These are phyloP conservation scores for Cyberlindnera americana DNA, from an alignment of 805 yeast species.

Conservation along the genomic window DNA sequence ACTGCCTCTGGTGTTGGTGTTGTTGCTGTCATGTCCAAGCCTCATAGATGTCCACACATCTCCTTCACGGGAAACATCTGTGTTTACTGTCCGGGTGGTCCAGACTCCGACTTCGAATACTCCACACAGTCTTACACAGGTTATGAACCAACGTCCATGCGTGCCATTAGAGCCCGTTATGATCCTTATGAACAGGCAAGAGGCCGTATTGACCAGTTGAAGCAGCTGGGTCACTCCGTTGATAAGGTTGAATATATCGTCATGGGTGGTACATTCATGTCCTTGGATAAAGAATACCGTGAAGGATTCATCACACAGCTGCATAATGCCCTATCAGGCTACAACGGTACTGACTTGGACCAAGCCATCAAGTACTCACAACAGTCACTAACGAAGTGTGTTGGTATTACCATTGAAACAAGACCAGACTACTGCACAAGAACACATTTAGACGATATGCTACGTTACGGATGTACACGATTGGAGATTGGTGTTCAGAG, in stretches of 20 bases:
- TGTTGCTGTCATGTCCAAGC: conserved; percentile 99
- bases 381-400: conserved; percentile 94
- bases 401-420: conserved; percentile 97
- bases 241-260: conserved; percentile 97
- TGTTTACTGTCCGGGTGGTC: conserved; percentile 99
- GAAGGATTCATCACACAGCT: conserved; percentile 84
- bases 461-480: conserved; percentile 93
- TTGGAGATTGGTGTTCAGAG: conserved; percentile 97
- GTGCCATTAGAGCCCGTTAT: conserved; percentile 97
- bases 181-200: conserved; percentile 99
- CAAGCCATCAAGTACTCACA: conserved; percentile 91
- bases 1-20: conserved; percentile 99
- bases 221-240: conserved; percentile 92
- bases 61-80: conserved; percentile 98
- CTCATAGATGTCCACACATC: conserved; percentile 98
- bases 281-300: conserved; percentile 83
- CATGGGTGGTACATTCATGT: conserved; percentile 99
- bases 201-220: conserved; percentile 92
- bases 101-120: conserved; percentile 96
- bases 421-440: conserved; percentile 98
- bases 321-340: conserved; percentile 94
- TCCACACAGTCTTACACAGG: conserved; percentile 98
- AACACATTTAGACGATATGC: conserved; percentile 92
- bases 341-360: conserved; percentile 78
- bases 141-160: conserved; percentile 97